Evolutionary conservation across 129 eudicot species (phyloP).

Genomic region (Arctium minus): DNA sequence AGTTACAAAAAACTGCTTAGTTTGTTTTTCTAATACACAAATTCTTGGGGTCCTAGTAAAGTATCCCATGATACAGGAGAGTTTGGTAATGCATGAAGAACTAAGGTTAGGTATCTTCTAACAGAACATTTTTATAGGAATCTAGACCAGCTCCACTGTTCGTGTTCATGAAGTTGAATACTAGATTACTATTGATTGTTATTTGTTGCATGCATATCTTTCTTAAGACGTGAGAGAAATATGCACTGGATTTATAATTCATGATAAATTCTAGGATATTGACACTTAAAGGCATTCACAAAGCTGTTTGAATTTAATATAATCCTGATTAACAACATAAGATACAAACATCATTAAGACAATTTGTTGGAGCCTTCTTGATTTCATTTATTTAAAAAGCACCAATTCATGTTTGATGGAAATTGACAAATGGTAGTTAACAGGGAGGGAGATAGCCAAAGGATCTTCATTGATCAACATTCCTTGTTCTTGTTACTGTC

Average conservation of each 20-base stretch:
- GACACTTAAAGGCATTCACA: not conserved
- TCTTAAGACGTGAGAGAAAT: not conserved
- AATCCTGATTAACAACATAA: not conserved
- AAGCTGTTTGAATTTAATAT: not conserved
- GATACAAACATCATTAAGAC: slow-evolving; percentile 7
- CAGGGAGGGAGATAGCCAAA: not conserved
- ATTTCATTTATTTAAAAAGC: slow-evolving; percentile 9
- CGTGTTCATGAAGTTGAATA: not conserved
- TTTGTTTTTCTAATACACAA: not conserved
- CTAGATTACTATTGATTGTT: not conserved
- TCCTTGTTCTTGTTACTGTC: slow-evolving; percentile 2
- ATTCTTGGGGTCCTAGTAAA: not conserved
- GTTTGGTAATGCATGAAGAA: not conserved
- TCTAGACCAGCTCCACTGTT: not conserved
- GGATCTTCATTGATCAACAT: slow-evolving; percentile 4
- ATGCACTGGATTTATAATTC: not conserved
- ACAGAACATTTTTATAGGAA: no score
- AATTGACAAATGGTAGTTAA: not conserved
- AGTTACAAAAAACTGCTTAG: no score
- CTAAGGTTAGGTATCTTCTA: no score
- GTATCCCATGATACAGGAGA: not conserved
- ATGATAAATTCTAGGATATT: not conserved
- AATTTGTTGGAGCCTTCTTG: not conserved
- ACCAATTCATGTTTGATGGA: slow-evolving; percentile 1
- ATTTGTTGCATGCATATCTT: slow-evolving; percentile 8